phyloP scores from a whole-genome alignment of 441 rosid species.

The Croton setiger region DNA sequence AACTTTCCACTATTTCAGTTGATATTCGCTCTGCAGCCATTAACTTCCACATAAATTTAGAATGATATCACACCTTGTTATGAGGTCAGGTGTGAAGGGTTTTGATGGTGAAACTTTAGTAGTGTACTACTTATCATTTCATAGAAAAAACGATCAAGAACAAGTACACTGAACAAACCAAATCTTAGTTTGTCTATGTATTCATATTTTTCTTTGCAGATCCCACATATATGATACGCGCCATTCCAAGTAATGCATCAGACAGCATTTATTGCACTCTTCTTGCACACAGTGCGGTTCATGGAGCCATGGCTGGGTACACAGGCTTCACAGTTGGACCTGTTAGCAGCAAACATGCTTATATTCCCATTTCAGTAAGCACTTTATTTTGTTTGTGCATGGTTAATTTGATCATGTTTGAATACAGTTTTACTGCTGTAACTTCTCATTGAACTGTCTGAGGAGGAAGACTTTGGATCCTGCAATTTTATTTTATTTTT shows the following conservation, averaged over 20 bases:
- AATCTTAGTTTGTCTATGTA: not conserved
- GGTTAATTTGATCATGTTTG: not conserved
- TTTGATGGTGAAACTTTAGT: not conserved
- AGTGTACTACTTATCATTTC: not conserved
- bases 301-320: conserved; percentile 93
- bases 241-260: conserved; percentile 78
- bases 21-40: no score
- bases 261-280: conserved; percentile 85
- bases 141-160: conserved; percentile 6
- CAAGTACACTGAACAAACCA: not conserved
- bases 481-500: not conserved
- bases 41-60: not conserved
- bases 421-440: not conserved
- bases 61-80: not conserved
- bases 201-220: conserved; percentile 35
- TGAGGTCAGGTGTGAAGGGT: not conserved
- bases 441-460: not conserved
- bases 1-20: not conserved
- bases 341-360: conserved; percentile 76
- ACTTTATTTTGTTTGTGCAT: conserved; percentile 2
- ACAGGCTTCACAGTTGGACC: conserved; percentile 86
- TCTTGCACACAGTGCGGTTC: conserved; percentile 84
- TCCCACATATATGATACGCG: conserved; percentile 84
- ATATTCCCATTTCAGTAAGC: conserved; percentile 78
- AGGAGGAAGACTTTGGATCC: not conserved